These are phyloP conservation scores for Amesomyces nigricolor DNA, from an alignment of 2,329 filamentous ascomycete genomes.

Conservation along the genomic window DNA sequence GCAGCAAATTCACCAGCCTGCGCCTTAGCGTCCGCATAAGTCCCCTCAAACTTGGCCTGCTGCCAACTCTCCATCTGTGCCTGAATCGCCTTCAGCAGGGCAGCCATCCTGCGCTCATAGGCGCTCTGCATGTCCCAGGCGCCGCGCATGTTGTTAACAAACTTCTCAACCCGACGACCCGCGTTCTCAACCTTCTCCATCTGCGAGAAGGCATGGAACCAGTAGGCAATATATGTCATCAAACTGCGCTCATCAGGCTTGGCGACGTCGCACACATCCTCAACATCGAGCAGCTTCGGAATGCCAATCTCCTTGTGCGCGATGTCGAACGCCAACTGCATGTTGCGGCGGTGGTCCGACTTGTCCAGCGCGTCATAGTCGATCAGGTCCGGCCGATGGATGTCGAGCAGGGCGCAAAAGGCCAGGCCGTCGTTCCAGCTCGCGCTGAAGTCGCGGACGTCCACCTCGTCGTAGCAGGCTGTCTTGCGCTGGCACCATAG, in stretches of 20 bases:
- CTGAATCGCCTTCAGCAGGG: slow-evolving; percentile 67
- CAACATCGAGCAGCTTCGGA: slow-evolving; percentile 88
- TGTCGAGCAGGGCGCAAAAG: slow-evolving; percentile 93
- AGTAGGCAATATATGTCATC: slow-evolving; percentile 99
- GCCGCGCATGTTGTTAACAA: slow-evolving; percentile 97
- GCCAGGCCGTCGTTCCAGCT: slow-evolving; percentile 98
- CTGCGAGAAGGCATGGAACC: slow-evolving; percentile 99
- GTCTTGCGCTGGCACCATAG: slow-evolving; percentile 99
- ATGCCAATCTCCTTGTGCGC: slow-evolving; percentile 96
- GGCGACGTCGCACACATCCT: slow-evolving; percentile 94
- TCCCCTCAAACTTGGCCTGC: slow-evolving; percentile 77
- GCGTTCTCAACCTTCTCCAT: slow-evolving; percentile 99
- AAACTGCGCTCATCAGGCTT: slow-evolving; percentile 93
- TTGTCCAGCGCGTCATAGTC: slow-evolving; percentile 96
- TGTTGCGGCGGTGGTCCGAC: slow-evolving; percentile 88
- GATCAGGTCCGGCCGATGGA: slow-evolving; percentile 93
- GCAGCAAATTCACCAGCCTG: slow-evolving; percentile 74
- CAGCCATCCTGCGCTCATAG: slow-evolving; percentile 86
- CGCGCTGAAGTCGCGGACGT: slow-evolving; percentile 87
- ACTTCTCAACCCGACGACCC: slow-evolving; percentile 92
- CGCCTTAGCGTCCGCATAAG: slow-evolving; percentile 84
- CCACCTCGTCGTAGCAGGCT: slow-evolving; percentile 94
- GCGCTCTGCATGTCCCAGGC: slow-evolving; percentile 99
- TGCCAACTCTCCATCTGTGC: slow-evolving; percentile 73
- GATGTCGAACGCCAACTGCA: slow-evolving; percentile 96